These are phyloP conservation scores for Myriosclerotinia scirpicola DNA, from an alignment of 2,329 filamentous ascomycete species.

Conservation along the genomic window DNA sequence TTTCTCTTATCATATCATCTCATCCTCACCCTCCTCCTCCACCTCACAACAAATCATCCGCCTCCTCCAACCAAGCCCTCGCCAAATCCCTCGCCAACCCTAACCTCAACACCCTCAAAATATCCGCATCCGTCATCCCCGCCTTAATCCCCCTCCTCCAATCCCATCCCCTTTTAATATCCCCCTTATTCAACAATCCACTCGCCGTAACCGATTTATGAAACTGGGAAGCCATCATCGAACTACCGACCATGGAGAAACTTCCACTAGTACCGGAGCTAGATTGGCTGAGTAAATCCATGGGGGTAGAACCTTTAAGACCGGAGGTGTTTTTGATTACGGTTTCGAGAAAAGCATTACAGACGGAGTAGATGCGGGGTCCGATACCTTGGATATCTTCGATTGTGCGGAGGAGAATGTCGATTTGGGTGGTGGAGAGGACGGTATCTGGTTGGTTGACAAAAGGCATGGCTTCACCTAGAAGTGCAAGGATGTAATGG, in stretches of 20 bases:
- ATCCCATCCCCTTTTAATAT: constrained; percentile 66
- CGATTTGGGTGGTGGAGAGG: constrained; percentile 71
- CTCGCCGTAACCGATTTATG: constrained; percentile 60
- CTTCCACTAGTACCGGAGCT: constrained; percentile 55
- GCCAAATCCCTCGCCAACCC: constrained; percentile 74
- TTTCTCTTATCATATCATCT: background rate
- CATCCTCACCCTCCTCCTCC: background rate
- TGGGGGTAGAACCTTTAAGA: constrained; percentile 60
- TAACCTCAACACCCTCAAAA: constrained; percentile 71
- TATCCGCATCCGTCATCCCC: constrained; percentile 61
- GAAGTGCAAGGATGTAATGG: constrained; percentile 78
- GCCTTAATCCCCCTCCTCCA: constrained; percentile 62
- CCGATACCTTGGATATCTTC: constrained; percentile 79
- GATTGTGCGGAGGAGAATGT: constrained; percentile 71
- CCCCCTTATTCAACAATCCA: constrained; percentile 48
- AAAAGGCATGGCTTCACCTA: constrained; percentile 82
- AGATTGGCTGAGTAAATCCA: constrained; percentile 67
- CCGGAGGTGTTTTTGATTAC: constrained; percentile 71
- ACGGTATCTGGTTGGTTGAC: constrained; percentile 61
- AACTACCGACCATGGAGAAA: constrained; percentile 69
- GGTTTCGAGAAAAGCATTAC: constrained; percentile 75
- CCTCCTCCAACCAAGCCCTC: constrained; percentile 66
- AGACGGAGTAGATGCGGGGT: constrained; percentile 68
- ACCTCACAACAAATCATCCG: constrained; percentile 47
- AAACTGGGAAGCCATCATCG: constrained; percentile 64